These are phyloP conservation scores for Linnemannia zychae DNA, from an alignment of 192 early-diverging fungal genomes.

Conservation along the genomic window DNA sequence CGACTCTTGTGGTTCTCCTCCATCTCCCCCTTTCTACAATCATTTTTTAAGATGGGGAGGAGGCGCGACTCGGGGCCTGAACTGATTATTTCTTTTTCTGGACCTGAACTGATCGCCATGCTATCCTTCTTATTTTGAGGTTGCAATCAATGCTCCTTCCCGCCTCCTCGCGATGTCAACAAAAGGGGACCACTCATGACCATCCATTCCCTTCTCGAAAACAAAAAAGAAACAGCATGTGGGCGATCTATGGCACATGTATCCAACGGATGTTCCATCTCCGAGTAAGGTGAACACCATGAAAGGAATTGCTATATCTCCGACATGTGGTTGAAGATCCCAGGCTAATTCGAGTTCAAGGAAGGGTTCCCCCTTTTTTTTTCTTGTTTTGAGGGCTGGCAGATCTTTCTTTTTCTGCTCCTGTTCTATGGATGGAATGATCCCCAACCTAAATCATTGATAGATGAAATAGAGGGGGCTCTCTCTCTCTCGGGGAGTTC, in stretches of 20 bases:
- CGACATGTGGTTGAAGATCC: background rate
- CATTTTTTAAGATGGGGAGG: too few relatives aligned
- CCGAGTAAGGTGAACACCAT: background rate
- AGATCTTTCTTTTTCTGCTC: background rate
- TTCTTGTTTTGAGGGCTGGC: background rate
- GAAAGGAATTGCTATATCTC: background rate
- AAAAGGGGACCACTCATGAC: too few relatives aligned
- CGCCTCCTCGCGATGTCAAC: too few relatives aligned
- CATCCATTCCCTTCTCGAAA: too few relatives aligned
- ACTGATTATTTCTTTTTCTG: too few relatives aligned
- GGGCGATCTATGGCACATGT: background rate
- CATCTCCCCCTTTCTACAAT: too few relatives aligned
- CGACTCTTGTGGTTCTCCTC: too few relatives aligned
- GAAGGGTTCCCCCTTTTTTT: background rate
- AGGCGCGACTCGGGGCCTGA: too few relatives aligned
- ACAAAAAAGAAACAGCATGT: too few relatives aligned
- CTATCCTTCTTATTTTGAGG: too few relatives aligned
- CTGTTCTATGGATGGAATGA: background rate
- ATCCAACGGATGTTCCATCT: background rate
- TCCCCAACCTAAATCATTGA: background rate
- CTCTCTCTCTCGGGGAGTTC: background rate
- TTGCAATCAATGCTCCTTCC: too few relatives aligned
- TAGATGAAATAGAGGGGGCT: background rate
- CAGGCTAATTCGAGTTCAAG: background rate
- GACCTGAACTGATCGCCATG: too few relatives aligned